Evolutionary conservation across 1,284 basidiomycete species (phyloP), one percentile per base, ranked within the genome.

Genomic region (Bjerkandera adusta): DNA sequence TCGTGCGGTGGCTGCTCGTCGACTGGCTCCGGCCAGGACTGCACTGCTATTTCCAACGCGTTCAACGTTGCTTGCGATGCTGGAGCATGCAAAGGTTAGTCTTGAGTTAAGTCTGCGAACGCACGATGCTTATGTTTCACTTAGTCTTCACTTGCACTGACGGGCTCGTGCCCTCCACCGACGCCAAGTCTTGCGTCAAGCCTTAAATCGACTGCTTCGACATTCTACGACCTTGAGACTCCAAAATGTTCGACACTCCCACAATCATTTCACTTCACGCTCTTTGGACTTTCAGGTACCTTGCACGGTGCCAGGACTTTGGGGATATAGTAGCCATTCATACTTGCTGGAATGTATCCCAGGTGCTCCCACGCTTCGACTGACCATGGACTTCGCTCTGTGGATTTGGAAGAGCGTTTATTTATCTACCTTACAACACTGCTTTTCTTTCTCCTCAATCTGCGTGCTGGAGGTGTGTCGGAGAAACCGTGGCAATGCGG

Each of bases 1-100:
- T 77, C 79, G 39, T 92, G 89, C 63, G 88, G 88, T 57, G 89
- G 89, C 34, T 92, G 88, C 61, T 66, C 76, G 4, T 74, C 77
- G 6, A 66, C 72, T 22, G 80, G 81, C 26, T 62, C 73, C 43
- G 89, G 89, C 25, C 68, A 78, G 58, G 84, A 92, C 64, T 92
- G 88, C 68, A 82, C 79, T 25, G 63, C 72, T 26, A 86, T 92
- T 52, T 55, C 68, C 32, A 75, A 81, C 54, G 79, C 75, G 18
- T 75, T 77, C 71, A 81, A 82, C 51, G 85, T 89, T 47, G 81
- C 77, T 13, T 92, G 89, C 64, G 73, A 79, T 42, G 58, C 62
- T 45, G 80, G 82, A 36, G 57, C 60, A 50, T 87, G 84, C 67
- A 62, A 66, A 43, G 76, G 83, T 84, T 54, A 54, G 79, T 68